A percentile compares a stretch with the other conserved stretches of the same genome.
phyloP scores from a whole-genome alignment of 2,329 filamentous ascomycete species.

The Podosphaera fusca region DNA sequence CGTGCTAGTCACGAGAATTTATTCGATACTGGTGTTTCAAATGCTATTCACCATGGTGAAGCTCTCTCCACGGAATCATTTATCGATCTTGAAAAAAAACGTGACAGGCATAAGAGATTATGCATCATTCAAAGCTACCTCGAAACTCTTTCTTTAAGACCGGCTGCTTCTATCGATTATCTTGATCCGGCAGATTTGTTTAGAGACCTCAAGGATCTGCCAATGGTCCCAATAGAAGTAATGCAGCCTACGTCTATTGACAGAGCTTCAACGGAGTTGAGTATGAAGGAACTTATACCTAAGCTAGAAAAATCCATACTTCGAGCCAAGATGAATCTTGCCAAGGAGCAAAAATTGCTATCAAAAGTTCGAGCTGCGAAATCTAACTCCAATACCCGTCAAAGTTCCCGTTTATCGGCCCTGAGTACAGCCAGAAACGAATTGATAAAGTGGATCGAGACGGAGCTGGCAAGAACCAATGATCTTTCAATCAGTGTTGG shows the following conservation, averaged over 20 bases:
- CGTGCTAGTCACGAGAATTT: not conserved
- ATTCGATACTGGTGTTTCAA: not conserved
- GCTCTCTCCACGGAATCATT: conserved; percentile 24
- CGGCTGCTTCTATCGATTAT: conserved; percentile 26
- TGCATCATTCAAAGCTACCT: conserved; percentile 27
- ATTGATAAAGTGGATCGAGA: conserved; percentile 42
- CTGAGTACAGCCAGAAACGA: conserved; percentile 32
- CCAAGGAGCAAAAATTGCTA: conserved; percentile 31
- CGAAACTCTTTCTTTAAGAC: conserved; percentile 26
- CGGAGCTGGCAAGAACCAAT: conserved; percentile 30
- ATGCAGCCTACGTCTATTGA: conserved; percentile 4
- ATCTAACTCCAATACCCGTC: not conserved
- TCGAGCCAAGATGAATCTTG: conserved; percentile 31
- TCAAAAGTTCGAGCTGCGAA: conserved; percentile 18
- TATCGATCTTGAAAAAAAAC: conserved; percentile 26
- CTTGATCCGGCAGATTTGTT: conserved; percentile 18
- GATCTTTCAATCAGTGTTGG: conserved; percentile 17
- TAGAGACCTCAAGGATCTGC: conserved; percentile 9
- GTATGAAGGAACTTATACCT: conserved; percentile 25
- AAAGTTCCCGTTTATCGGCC: conserved; percentile 21
- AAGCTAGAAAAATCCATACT: conserved; percentile 34
- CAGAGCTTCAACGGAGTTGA: conserved; percentile 16
- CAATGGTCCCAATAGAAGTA: conserved; percentile 12
- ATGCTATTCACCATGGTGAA: conserved; percentile 3
- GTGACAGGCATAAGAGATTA: conserved; percentile 28